Evolutionary conservation across 2,329 filamentous ascomycete genomes (phyloP).

Genomic region (Scedosporium apiospermum): DNA sequence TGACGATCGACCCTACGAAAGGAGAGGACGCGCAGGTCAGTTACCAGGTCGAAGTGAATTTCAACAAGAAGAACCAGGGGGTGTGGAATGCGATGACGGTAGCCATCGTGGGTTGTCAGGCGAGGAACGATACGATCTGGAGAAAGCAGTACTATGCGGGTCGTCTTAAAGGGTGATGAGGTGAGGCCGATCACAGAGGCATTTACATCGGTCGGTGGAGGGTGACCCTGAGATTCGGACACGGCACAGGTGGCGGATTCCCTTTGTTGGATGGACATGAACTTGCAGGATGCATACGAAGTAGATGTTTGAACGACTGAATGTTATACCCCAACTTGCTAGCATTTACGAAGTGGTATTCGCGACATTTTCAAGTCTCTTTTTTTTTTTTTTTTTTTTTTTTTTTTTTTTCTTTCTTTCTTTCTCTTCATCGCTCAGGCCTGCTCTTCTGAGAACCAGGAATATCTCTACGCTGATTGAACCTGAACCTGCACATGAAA

Average conservation of each 20-base stretch:
- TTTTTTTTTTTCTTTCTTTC: not conserved
- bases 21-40: constrained; percentile 26
- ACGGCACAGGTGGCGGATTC: not conserved
- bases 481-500: no score
- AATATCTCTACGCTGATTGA: no score
- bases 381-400: not conserved
- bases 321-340: not conserved
- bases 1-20: constrained; percentile 29
- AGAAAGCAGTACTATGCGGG: constrained; percentile 23
- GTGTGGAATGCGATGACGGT: constrained; percentile 36
- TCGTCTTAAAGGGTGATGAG: not conserved
- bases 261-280: not conserved
- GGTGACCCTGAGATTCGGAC: no score
- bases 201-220: not conserved
- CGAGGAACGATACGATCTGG: constrained; percentile 27
- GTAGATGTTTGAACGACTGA: not conserved
- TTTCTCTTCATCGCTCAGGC: no score
- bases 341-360: not conserved
- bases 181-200: not conserved
- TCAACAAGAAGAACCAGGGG: constrained; percentile 27
- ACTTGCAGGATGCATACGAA: not conserved
- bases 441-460: no score
- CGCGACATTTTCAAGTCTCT: not conserved
- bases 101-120: constrained; percentile 28
- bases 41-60: constrained; percentile 31